Base-by-base conservation (phyloP, 257 asterid genomes). In the Echium plantagineum region DNA sequence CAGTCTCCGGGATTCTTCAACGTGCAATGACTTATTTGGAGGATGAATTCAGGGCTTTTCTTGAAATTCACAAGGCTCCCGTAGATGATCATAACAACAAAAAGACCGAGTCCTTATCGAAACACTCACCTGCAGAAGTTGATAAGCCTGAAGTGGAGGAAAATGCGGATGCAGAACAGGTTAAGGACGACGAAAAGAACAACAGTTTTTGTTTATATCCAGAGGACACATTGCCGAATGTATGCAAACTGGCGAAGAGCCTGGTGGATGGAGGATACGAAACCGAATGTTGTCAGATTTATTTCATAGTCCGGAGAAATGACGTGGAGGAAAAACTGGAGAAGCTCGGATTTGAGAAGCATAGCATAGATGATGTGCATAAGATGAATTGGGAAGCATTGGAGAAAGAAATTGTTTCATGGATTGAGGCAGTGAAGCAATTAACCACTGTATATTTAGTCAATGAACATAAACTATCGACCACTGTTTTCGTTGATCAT, bases 361-460 rank as follows among this genome's bases (percentile, higher is more conserved):
- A 72, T 68, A 85, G 93, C 79, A 79, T 80, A 10, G 96, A 90
- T 9, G 98, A 90, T 22, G 82, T 90, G 26, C 93, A 83, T 20
- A 90, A 66, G 62, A 87, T 80, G 94, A 35, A 70, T 1, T 82
- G 96, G 94, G 95, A 90, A 7, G 10, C 78, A 4, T 66, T 90
- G 52, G 95, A 88, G 79, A 77, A 81, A 54, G 96, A 87, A 63
- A 82, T 87, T 62, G 78, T 66, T 8, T 47, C 82, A 19, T 88
- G 98, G 95, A 82, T 80, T 61, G 56, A 28, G 0, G 71, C 77
- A 38, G 81, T 81, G 79, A 78, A 76, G 30, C 77, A 75, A 26
- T 77, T 75, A 52, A 66, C 81, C 12, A 57, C 67, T 2, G 55
- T 58, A 9, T 74, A 75, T 2, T 67, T 85, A 51, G 47, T 83